phyloP scores from a whole-genome alignment of 2,329 filamentous ascomycete species.

The Ophiostoma sp. region DNA sequence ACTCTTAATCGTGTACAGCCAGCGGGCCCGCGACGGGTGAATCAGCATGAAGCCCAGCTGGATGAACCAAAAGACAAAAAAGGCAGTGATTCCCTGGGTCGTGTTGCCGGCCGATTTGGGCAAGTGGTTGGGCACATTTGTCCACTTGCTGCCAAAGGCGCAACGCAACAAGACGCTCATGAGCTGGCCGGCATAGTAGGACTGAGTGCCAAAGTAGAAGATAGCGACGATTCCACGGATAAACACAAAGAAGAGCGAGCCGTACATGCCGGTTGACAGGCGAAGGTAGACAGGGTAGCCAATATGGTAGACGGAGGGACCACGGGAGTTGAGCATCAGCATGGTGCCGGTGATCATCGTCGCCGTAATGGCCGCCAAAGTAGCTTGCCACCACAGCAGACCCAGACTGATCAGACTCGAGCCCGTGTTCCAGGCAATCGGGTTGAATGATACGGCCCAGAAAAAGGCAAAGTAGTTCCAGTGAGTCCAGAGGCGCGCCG shows the following conservation, averaged over 20 bases:
- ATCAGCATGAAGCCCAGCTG: slow-evolving; percentile 37
- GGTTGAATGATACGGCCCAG: slow-evolving; percentile 28
- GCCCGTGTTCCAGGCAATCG: slow-evolving; percentile 26
- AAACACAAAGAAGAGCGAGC: slow-evolving; percentile 28
- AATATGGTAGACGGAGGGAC: slow-evolving; percentile 27
- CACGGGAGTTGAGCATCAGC: slow-evolving; percentile 27
- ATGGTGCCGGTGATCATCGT: slow-evolving; percentile 18
- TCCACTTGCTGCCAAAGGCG: slow-evolving; percentile 28
- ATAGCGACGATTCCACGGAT: slow-evolving; percentile 28
- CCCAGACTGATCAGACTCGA: slow-evolving; percentile 22
- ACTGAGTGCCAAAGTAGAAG: slow-evolving; percentile 30
- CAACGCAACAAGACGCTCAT: slow-evolving; percentile 27
- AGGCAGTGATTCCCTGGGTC: slow-evolving; percentile 38
- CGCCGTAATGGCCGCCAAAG: slow-evolving; percentile 18
- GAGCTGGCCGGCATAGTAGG: slow-evolving; percentile 28
- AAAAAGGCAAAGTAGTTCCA: slow-evolving; percentile 28
- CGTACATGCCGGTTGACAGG: slow-evolving; percentile 25
- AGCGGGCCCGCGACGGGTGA: slow-evolving; percentile 33
- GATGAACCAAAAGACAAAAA: slow-evolving; percentile 44
- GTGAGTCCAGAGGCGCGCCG: slow-evolving; percentile 21
- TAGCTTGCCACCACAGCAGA: slow-evolving; percentile 27
- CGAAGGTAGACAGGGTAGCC: slow-evolving; percentile 26
- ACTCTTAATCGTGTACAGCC: slow-evolving; percentile 24
- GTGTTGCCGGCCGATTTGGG: slow-evolving; percentile 39
- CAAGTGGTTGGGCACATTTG: slow-evolving; percentile 36